These are phyloP conservation scores for Lentinula guzmanii DNA, from an alignment of 768 basidiomycete genomes.

Conservation along the genomic window DNA sequence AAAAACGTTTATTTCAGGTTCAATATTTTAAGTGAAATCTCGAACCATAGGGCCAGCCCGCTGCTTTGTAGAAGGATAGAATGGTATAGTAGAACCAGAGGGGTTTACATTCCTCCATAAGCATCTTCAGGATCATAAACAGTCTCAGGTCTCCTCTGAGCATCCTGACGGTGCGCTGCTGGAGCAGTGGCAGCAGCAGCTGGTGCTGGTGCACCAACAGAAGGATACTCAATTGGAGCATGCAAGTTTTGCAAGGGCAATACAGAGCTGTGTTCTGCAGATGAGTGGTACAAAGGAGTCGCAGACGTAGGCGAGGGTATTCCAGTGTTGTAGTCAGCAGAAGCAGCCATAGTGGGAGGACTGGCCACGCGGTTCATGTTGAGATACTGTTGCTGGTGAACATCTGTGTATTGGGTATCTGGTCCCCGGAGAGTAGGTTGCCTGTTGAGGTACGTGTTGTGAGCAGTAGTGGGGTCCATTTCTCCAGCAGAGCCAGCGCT, in stretches of 20 bases:
- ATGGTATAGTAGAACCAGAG: not conserved
- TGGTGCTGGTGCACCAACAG: not conserved
- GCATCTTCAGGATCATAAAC: conserved; percentile 63
- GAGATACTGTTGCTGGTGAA: not conserved
- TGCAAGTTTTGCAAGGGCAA: not conserved
- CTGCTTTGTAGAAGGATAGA: not conserved
- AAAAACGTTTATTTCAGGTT: too few species aligned
- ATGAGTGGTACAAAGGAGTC: not conserved
- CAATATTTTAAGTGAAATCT: too few species aligned
- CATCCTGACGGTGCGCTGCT: conserved; percentile 7
- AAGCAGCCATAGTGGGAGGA: not conserved
- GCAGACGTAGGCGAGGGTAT: not conserved
- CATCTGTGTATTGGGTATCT: not conserved
- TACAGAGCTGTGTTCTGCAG: not conserved
- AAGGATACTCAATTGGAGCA: not conserved
- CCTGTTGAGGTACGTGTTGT: conserved; percentile 3
- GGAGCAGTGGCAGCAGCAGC: not conserved
- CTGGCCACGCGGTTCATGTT: conserved; percentile 3
- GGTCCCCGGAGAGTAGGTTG: conserved; percentile 1
- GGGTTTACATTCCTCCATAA: conserved; percentile 57
- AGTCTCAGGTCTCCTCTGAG: conserved; percentile 38
- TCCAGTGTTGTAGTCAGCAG: not conserved
- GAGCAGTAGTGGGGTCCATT: not conserved
- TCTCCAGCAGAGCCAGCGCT: not conserved
- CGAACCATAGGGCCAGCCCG: not conserved